phyloP scores from a whole-genome alignment of 352 stramenopile species.

The Phytophthora sansomeana region DNA sequence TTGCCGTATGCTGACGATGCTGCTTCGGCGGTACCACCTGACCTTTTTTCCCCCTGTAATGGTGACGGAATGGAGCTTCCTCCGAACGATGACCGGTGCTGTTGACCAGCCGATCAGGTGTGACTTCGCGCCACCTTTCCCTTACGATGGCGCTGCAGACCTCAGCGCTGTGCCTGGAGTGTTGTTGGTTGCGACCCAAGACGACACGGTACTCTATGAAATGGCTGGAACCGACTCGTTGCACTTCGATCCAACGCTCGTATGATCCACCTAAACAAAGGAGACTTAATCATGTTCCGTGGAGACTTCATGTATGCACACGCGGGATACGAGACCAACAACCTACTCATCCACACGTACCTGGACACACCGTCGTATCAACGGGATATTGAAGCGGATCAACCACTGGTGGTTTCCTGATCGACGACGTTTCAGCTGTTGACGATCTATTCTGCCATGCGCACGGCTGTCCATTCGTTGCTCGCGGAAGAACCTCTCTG shows the following conservation, averaged over 20 bases:
- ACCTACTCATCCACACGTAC: background rate
- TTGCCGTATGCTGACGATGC: background rate
- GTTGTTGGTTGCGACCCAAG: background rate
- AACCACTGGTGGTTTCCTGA: background rate
- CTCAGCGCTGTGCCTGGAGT: background rate
- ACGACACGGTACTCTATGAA: background rate
- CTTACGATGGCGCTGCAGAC: too few species aligned
- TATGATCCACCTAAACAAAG: background rate
- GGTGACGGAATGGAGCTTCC: background rate
- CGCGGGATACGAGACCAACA: background rate
- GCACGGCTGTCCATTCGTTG: background rate
- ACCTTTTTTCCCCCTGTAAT: background rate
- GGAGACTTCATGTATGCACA: background rate
- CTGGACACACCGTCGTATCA: background rate
- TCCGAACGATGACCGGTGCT: background rate
- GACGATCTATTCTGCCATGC: constrained; percentile 3
- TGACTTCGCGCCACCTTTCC: background rate
- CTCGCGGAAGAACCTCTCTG: background rate
- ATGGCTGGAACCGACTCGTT: background rate
- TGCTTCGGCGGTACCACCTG: background rate
- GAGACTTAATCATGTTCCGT: background rate
- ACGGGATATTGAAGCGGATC: background rate
- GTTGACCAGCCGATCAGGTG: background rate
- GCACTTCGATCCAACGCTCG: constrained; percentile 1
- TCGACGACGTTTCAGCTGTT: too few species aligned